Conservation (phyloP, 1,139 yeast species). For the Suhomyces guaymorum region DNA sequence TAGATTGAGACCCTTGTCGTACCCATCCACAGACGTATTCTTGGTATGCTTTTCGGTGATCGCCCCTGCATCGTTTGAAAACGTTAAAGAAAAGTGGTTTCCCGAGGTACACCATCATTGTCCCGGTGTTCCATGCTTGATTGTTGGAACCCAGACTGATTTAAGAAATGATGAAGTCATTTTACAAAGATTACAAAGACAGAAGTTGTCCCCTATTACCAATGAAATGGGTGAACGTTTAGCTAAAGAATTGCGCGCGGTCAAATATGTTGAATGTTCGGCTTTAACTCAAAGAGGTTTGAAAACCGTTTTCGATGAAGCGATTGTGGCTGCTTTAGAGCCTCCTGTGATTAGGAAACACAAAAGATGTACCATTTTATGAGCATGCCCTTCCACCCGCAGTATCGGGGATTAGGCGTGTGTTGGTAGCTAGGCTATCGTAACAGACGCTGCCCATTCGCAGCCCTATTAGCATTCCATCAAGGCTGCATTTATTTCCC, state of each 20-base stretch:
- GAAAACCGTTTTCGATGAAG: slow-evolving; percentile 87
- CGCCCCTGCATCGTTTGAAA: slow-evolving; percentile 88
- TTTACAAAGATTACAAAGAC: slow-evolving; percentile 71
- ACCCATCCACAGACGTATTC: slow-evolving; percentile 91
- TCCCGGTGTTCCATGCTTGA: slow-evolving; percentile 90
- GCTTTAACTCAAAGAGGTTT: slow-evolving; percentile 91
- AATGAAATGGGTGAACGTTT: slow-evolving; percentile 79
- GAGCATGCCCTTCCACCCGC: slow-evolving; percentile 22
- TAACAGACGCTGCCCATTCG: background rate
- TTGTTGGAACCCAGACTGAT: slow-evolving; percentile 92
- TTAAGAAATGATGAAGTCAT: slow-evolving; percentile 80
- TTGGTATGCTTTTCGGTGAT: slow-evolving; percentile 90
- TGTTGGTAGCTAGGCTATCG: slow-evolving; percentile 7
- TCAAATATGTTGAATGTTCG: slow-evolving; percentile 87
- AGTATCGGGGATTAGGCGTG: background rate
- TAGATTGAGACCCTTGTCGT: slow-evolving; percentile 88
- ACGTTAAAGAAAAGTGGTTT: slow-evolving; percentile 94
- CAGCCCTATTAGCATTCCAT: slow-evolving; percentile 9
- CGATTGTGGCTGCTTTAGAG: slow-evolving; percentile 82
- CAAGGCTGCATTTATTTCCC: slow-evolving; percentile 4
- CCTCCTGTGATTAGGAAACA: slow-evolving; percentile 61
- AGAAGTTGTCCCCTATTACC: slow-evolving; percentile 75
- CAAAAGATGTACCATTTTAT: slow-evolving; percentile 60
- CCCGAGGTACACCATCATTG: slow-evolving; percentile 93
- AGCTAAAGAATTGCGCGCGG: slow-evolving; percentile 85